phyloP scores from a whole-genome alignment of 805 yeast genomes.

The Torulaspora franciscae region DNA sequence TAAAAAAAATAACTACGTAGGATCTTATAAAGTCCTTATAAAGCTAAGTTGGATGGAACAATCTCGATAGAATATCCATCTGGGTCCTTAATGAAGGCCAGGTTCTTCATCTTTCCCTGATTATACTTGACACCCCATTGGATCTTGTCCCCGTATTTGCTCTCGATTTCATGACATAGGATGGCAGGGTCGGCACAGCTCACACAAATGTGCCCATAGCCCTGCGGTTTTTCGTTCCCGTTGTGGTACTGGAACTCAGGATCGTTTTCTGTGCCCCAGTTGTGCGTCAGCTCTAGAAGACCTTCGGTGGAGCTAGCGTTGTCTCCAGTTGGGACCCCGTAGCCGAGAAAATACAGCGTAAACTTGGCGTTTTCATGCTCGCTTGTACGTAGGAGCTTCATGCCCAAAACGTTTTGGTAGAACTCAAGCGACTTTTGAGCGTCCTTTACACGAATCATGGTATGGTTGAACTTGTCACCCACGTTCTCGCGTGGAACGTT shows the following conservation, averaged over 20 bases:
- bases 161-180: conserved; percentile 45
- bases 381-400: conserved; percentile 58
- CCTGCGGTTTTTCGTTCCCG: conserved; percentile 75
- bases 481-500: conserved; percentile 11
- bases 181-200: conserved; percentile 53
- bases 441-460: conserved; percentile 91
- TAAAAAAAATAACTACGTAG: too few species aligned
- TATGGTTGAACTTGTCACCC: conserved; percentile 60
- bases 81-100: conserved; percentile 81
- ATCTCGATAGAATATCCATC: conserved; percentile 86
- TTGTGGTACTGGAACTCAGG: conserved; percentile 70
- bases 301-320: conserved; percentile 51
- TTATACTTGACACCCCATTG: conserved; percentile 57
- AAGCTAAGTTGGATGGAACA: conserved; percentile 39
- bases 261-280: conserved; percentile 91
- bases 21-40: conserved; percentile 11
- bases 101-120: conserved; percentile 49
- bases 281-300: conserved; percentile 84
- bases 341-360: conserved; percentile 82
- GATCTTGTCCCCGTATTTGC: conserved; percentile 44
- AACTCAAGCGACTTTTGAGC: conserved; percentile 69
- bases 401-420: conserved; percentile 74
- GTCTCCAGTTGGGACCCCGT: conserved; percentile 42
- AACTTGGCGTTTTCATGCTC: conserved; percentile 69
- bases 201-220: conserved; percentile 83